Conservation (phyloP, 305 asterid species). For the Solanum hybrid region DNA sequence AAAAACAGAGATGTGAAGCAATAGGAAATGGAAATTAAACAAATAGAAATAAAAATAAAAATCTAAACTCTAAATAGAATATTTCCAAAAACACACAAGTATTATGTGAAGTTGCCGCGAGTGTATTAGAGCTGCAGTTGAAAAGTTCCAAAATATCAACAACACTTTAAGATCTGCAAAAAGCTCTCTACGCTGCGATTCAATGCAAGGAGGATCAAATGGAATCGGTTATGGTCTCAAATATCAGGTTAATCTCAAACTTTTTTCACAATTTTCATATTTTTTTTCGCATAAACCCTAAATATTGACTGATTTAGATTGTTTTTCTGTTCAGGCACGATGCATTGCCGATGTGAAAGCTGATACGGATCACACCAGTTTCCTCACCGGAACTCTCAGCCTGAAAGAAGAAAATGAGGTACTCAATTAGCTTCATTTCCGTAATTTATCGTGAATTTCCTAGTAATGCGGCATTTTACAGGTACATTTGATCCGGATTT, state of each 20-base stretch:
- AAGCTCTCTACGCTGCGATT: not conserved
- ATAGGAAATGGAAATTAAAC: not conserved
- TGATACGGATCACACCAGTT: conserved; percentile 91
- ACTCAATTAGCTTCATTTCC: not conserved
- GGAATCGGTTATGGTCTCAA: conserved; percentile 97
- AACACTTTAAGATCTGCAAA: not conserved
- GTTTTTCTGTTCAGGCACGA: conserved; percentile 49
- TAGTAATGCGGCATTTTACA: conserved; percentile 18
- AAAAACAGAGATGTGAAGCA: not conserved
- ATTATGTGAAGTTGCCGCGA: not conserved
- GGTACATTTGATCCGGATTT: conserved; percentile 88
- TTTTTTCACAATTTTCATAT: not conserved
- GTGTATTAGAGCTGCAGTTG: not conserved
- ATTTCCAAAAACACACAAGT: not conserved
- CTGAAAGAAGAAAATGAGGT: conserved; percentile 98
- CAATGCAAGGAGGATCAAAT: conserved; percentile 84
- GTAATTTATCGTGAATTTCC: not conserved
- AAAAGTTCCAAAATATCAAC: not conserved
- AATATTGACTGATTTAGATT: not conserved
- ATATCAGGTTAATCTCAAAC: conserved; percentile 50
- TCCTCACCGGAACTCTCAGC: conserved; percentile 87
- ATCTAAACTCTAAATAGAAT: not conserved
- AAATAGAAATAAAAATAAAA: not conserved
- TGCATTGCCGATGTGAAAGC: conserved; percentile 97
- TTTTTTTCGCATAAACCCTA: not conserved